Percentiles rank a stretch among this genome's conserved stretches.
phyloP scores from a whole-genome alignment of 257 asterid species.

The Solanum arcanum region DNA sequence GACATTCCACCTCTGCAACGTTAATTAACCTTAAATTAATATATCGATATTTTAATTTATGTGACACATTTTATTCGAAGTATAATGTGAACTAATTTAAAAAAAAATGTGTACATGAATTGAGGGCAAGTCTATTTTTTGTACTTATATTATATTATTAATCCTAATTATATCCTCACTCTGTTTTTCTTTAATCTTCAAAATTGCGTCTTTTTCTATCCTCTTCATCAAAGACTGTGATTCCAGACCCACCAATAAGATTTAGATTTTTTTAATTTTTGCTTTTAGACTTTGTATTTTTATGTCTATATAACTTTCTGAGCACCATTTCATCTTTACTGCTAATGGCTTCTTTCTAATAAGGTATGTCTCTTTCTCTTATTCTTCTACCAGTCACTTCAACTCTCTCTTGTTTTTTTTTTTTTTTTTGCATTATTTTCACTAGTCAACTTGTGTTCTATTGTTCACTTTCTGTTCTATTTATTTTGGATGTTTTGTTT shows the following conservation, averaged over 20 bases:
- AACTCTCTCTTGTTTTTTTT: neutral
- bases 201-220: neutral
- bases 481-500: neutral
- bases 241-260: conserved; percentile 34
- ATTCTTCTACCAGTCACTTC: neutral
- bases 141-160: neutral
- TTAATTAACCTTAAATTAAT: neutral
- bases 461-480: neutral
- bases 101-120: neutral
- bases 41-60: accelerated
- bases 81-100: neutral
- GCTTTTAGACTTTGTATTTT: neutral
- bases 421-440: neutral
- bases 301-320: conserved; percentile 4
- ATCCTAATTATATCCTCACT: conserved; percentile 14
- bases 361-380: conserved; percentile 11
- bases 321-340: neutral
- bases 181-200: neutral
- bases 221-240: conserved; percentile 6
- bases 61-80: neutral
- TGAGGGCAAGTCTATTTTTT: neutral
- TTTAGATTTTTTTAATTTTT: neutral
- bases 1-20: conserved; percentile 75
- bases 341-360: conserved; percentile 11
- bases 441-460: neutral